Base-by-base conservation (phyloP, 371 early-diverging fungal species). In the Fennellomyces sp. region DNA sequence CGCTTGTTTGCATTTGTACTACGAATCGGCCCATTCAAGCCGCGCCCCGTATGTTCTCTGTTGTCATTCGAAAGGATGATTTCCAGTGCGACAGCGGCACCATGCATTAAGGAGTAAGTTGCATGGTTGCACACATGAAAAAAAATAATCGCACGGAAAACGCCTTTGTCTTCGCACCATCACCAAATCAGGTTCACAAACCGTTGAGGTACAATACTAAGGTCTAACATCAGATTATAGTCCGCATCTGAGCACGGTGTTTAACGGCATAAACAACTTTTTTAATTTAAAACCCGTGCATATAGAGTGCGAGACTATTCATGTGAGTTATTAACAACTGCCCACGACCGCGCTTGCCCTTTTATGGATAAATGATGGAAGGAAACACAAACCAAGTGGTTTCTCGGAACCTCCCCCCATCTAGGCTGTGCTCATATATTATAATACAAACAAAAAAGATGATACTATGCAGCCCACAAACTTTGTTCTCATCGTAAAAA, bases 291-390 rank as follows among this genome's bases (percentile, higher is more conserved):
- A 45, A 45, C 45, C 21, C 45, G 45, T 45, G 45, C 45, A 45
- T 17, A 45, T 45, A 23, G 5, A 21, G 21, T 15, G 4, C 0
- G n/a, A n/a, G n/a, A n/a, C 4, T 4, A 45, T 45, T 45, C 45
- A 45, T 45, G 21, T 41, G 49, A 27, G 26, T 17, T 23, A 15
- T 49, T 49, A n/a, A n/a, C n/a, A n/a, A n/a, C n/a, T n/a, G n/a
- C n/a, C n/a, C n/a, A n/a, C n/a, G n/a, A n/a, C n/a, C 35, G 25
- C 6, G 17, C 55, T 54, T 54, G 38, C 10, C 55, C 55, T 39
- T 54, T 54, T 38, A 54, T 54, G 55, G 55, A n/a, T 39, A 54
- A 54, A 54, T 54, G 55, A 26, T 41, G 35, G 21, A 33, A 23
- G n/a, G 21, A 45, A 45, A 45, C 39, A 39, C 21, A 45, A 21